phyloP scores from a whole-genome alignment of 2,329 filamentous ascomycete species.

The Zymoseptoria pseudotritici region DNA sequence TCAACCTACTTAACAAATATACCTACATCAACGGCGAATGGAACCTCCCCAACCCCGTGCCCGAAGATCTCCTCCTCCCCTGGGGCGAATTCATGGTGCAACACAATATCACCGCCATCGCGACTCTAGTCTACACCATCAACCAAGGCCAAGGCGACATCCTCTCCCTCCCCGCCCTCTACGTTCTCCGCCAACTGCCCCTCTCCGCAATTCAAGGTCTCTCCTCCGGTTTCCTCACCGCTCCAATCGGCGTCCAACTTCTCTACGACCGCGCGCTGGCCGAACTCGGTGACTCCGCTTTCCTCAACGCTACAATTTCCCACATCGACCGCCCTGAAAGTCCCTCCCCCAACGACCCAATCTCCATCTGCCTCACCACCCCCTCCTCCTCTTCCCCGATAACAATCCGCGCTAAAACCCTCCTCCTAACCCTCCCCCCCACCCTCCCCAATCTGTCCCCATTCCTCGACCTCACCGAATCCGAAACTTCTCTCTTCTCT shows the following conservation, averaged over 20 bases:
- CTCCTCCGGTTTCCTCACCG: no score
- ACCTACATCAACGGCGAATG: slow-evolving; percentile 34
- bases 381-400: no score
- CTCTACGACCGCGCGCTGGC: slow-evolving; percentile 1
- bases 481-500: slow-evolving; percentile 33
- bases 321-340: slow-evolving; percentile 11
- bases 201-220: slow-evolving; percentile 5
- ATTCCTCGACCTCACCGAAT: slow-evolving; percentile 30
- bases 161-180: slow-evolving; percentile 37
- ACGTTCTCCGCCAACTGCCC: slow-evolving; percentile 35
- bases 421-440: slow-evolving; percentile 39
- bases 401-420: slow-evolving; percentile 33
- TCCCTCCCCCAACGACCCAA: slow-evolving; percentile 1
- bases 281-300: slow-evolving; percentile 21
- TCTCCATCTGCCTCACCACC: slow-evolving; percentile 27
- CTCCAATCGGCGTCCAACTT: neutral
- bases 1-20: slow-evolving; percentile 26
- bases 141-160: slow-evolving; percentile 43
- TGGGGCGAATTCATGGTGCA: slow-evolving; percentile 45
- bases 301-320: slow-evolving; percentile 22
- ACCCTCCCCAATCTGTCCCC: slow-evolving; percentile 28
- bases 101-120: slow-evolving; percentile 38
- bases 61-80: slow-evolving; percentile 41
- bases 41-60: slow-evolving; percentile 38
- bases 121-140: slow-evolving; percentile 37